These are phyloP conservation scores for Thyridium curvatum DNA, from an alignment of 2,329 filamentous ascomycete species.

Conservation along the genomic window DNA sequence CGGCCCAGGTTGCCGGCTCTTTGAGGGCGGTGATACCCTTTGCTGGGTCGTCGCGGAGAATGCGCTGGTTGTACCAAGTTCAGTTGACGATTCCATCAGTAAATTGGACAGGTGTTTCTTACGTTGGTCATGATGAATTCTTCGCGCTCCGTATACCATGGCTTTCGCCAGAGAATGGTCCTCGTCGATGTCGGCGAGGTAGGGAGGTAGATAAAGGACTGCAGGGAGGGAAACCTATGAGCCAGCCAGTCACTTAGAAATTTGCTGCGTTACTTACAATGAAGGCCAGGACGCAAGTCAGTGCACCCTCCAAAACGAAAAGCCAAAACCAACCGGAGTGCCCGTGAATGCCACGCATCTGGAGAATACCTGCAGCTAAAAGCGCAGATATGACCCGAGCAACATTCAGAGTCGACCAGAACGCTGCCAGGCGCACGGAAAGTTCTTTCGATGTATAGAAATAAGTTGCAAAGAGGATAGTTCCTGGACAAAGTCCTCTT, in stretches of 20 bases:
- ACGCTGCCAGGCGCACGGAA: conserved; percentile 59
- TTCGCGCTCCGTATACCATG: conserved; percentile 62
- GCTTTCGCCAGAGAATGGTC: conserved; percentile 50
- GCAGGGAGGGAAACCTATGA: too few species aligned
- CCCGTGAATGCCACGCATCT: conserved; percentile 41
- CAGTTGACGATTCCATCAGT: background rate
- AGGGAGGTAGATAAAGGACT: conserved; percentile 54
- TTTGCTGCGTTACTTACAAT: conserved; percentile 20
- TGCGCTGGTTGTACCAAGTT: conserved; percentile 22
- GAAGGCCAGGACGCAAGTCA: conserved; percentile 46
- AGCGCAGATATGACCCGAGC: conserved; percentile 40
- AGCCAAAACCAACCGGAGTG: conserved; percentile 52
- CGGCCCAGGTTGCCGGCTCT: conserved; percentile 32
- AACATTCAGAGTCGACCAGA: conserved; percentile 52
- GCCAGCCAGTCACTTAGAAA: too few species aligned
- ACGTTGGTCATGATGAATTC: conserved; percentile 64
- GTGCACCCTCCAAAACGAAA: conserved; percentile 30
- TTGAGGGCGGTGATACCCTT: conserved; percentile 42
- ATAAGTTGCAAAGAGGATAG: conserved; percentile 61
- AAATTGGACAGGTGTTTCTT: background rate
- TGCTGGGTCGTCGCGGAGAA: conserved; percentile 46
- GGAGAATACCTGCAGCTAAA: conserved; percentile 36
- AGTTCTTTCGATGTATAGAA: conserved; percentile 67
- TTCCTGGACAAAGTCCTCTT: too few species aligned
- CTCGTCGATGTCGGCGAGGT: conserved; percentile 60